Conservation (phyloP, 306 rosid species). For the Adenanthera pavonina region DNA sequence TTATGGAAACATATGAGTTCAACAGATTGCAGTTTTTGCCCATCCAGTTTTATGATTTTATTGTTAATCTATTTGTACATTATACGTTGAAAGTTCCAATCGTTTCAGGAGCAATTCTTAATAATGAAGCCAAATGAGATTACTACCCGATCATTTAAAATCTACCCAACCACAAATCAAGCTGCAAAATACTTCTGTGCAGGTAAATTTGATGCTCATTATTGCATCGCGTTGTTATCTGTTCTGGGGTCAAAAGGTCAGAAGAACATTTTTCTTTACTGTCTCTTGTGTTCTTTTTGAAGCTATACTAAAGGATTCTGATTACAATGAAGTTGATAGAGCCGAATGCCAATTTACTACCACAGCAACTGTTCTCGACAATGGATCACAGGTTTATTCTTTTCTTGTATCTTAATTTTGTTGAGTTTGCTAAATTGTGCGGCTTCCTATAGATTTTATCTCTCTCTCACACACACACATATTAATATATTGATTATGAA, state of each 20-base stretch:
- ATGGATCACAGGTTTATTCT: constrained; percentile 78
- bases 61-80: constrained; percentile 27
- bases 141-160: constrained; percentile 67
- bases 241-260: constrained; percentile 8
- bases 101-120: constrained; percentile 79
- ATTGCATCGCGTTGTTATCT: not conserved
- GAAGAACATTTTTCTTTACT: constrained; percentile 18
- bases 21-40: constrained; percentile 17
- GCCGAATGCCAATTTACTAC: constrained; percentile 96
- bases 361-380: constrained; percentile 78
- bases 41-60: constrained; percentile 9
- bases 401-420: constrained; percentile 19
- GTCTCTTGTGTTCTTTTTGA: constrained; percentile 38
- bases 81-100: constrained; percentile 3
- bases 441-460: no score
- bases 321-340: constrained; percentile 84
- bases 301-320: constrained; percentile 93
- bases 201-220: constrained; percentile 56
- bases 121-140: constrained; percentile 87
- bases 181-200: constrained; percentile 87
- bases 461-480: no score
- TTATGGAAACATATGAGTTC: constrained; percentile 13
- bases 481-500: no score
- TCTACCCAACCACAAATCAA: constrained; percentile 80
- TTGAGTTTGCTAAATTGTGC: not conserved